These are phyloP conservation scores for Trichoderma endophyticum DNA, from an alignment of 2,329 filamentous ascomycete species.

Conservation along the genomic window DNA sequence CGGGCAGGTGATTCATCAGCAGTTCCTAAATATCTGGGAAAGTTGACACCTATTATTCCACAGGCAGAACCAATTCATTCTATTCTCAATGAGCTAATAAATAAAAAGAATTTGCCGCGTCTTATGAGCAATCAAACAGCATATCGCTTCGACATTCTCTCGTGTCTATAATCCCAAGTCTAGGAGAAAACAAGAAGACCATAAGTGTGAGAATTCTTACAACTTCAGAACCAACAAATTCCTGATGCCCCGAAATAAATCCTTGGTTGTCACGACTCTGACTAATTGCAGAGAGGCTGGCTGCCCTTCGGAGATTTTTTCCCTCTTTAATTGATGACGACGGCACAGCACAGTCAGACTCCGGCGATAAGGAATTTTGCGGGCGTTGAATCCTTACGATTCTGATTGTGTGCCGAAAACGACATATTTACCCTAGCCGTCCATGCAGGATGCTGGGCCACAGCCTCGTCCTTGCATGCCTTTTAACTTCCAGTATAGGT, in stretches of 20 bases:
- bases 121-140: background rate
- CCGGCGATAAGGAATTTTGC: slow-evolving; percentile 1
- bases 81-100: background rate
- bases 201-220: background rate
- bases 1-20: background rate
- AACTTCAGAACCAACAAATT: background rate
- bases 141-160: background rate
- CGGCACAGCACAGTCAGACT: background rate
- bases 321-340: background rate
- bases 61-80: background rate
- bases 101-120: background rate
- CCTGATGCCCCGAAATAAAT: background rate
- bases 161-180: background rate
- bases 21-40: background rate
- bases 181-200: background rate
- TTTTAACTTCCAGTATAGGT: background rate
- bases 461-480: background rate
- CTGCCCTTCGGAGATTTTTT: background rate
- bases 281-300: background rate
- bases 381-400: background rate
- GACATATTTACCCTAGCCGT: background rate
- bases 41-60: background rate
- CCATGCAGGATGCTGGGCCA: background rate
- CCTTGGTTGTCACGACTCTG: background rate
- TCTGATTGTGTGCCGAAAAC: background rate